phyloP scores from a whole-genome alignment of 2,329 filamentous ascomycete genomes.

The Didymosphaeria variabile region DNA sequence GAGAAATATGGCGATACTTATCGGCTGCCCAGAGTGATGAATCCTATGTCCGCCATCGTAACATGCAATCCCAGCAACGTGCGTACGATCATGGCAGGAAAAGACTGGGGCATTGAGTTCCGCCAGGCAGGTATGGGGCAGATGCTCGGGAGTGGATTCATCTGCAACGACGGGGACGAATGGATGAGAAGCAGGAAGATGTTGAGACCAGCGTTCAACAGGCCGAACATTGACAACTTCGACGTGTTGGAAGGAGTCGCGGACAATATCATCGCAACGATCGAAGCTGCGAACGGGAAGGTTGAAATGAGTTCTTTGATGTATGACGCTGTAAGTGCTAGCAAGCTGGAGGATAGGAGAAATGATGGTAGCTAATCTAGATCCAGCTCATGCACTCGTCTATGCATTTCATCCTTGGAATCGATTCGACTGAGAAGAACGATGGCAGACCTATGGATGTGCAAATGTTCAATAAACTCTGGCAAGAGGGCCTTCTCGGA shows the following conservation, averaged over 20 bases:
- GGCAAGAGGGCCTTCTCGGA: constrained; percentile 11
- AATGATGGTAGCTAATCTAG: neutral
- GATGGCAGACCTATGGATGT: constrained; percentile 11
- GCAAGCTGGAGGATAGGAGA: neutral
- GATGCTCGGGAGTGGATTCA: constrained; percentile 11
- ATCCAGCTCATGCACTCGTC: constrained; percentile 12
- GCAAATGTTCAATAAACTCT: constrained; percentile 10
- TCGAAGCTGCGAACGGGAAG: constrained; percentile 1
- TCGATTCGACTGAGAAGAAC: constrained; percentile 1
- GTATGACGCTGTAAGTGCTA: constrained; percentile 14
- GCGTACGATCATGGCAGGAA: constrained; percentile 1
- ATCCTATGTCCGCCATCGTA: constrained; percentile 4
- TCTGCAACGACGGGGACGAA: constrained; percentile 11
- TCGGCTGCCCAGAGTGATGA: neutral
- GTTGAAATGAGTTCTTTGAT: constrained; percentile 13
- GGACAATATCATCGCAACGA: neutral
- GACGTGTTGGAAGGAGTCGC: constrained; percentile 9
- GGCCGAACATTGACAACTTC: constrained; percentile 16
- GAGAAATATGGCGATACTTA: constrained; percentile 8
- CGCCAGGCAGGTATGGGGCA: constrained; percentile 8
- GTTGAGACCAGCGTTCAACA: constrained; percentile 13
- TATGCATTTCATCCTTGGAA: constrained; percentile 12
- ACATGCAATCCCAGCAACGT: constrained; percentile 9
- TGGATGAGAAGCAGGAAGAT: constrained; percentile 13
- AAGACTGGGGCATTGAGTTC: constrained; percentile 16